A percentile compares a stretch with the other conserved stretches of the same genome.
phyloP scores from a whole-genome alignment of 2,329 filamentous ascomycete species.

The Diplodia intermedia region DNA sequence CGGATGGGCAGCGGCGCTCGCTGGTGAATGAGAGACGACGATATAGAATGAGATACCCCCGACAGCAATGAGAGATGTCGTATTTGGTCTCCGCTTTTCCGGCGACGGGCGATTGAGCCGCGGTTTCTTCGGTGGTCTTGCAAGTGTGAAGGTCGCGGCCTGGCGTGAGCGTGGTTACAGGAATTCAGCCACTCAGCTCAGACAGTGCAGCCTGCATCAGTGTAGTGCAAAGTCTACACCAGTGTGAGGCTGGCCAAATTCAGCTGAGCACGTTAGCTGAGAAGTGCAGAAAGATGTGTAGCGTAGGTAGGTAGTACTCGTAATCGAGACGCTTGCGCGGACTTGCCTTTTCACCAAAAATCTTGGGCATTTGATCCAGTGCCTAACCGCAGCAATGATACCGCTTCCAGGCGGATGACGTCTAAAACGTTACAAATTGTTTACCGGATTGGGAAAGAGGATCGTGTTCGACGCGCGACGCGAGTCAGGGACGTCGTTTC shows the following conservation, averaged over 20 bases:
- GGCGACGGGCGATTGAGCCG: neutral
- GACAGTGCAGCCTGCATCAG: too few species aligned
- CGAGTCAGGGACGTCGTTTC: neutral
- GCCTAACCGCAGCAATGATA: neutral
- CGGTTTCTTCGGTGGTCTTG: neutral
- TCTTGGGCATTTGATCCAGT: neutral
- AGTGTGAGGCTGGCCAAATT: too few species aligned
- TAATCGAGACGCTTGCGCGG: neutral
- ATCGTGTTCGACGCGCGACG: neutral
- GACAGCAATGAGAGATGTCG: neutral
- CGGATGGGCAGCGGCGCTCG: neutral
- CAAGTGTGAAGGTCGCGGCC: neutral
- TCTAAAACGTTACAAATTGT: neutral
- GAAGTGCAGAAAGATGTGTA: too few species aligned
- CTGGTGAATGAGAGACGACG: neutral
- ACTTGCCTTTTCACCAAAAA: neutral
- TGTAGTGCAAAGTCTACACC: too few species aligned
- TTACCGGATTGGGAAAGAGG: conserved; percentile 7
- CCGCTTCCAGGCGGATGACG: neutral
- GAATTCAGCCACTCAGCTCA: neutral
- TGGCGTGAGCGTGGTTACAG: neutral
- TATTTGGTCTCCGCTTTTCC: neutral
- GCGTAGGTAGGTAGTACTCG: too few species aligned
- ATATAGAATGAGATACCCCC: neutral
- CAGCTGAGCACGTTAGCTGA: too few species aligned